Base-by-base conservation (phyloP, 345 rosid genomes). In the Pistacia integerrima region DNA sequence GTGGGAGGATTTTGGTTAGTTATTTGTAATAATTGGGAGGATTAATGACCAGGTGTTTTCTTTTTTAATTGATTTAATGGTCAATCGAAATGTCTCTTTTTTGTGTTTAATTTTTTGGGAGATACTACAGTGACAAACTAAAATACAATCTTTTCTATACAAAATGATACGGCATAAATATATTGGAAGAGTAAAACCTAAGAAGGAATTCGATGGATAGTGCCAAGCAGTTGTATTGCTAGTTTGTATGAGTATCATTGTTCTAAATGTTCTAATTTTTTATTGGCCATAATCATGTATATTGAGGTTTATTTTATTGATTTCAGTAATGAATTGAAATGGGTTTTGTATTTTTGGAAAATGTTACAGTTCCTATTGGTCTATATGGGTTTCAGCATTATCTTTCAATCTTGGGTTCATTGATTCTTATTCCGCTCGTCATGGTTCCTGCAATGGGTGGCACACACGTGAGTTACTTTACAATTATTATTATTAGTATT, bases 401-500 rank as follows among this genome's bases (percentile, higher is more conserved):
- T 79, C 91, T 95, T 70, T 95, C 99, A 0, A 87, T 95, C 81
- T 79, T 90, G 84, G 99, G 99, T 30, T 95, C 99, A 10, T 74
- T 95, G 84, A 82, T 95, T 84, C 90, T 95, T 75, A 88, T 92
- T 85, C 99, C 99, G 18, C 91, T 91, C 1, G 94, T 96, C 81
- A 87, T 96, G 52, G 98, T 92, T 87, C 99, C 99, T 67, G 97
- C 99, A 60, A 96, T 96, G 99, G 98, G 99, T 82, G 99, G 98
- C 74, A 80, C 85, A 64, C 88, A 90, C 28, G 99, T 96, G 88
- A 90, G 98, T 87, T 60, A 35, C 76, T 80, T 70, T 54, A 13
- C 16, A 57, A 52, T 25, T 25, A 25, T 25, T 25, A 25, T 25
- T 25, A 22, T 22, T 22, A 25, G 0, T 25, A 25, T 25, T 25